Evolutionary conservation across 1,139 yeast species (phyloP).

Genomic region (Diutina mesorugosa): DNA sequence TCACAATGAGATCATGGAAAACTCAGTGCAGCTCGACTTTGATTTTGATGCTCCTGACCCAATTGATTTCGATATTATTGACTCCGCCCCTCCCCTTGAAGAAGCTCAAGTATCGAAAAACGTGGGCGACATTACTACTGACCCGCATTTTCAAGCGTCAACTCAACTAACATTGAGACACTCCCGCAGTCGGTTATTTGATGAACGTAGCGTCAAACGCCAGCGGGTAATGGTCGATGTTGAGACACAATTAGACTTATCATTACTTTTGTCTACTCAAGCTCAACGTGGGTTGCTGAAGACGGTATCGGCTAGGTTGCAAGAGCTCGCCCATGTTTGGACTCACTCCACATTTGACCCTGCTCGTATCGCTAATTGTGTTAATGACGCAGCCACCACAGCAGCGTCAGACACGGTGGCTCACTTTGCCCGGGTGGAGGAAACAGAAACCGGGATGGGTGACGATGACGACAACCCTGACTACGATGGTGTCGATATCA

Average conservation of each 20-base stretch:
- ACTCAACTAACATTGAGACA: neutral
- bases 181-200: neutral
- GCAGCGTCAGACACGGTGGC: neutral
- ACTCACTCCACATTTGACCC: neutral
- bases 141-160: neutral
- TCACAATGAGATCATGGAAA: neutral
- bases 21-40: neutral
- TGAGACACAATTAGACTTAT: neutral
- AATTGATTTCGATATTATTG: neutral
- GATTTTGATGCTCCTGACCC: neutral
- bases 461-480: neutral
- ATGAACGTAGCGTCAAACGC: neutral
- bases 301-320: neutral
- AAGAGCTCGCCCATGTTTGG: neutral
- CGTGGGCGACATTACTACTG: neutral
- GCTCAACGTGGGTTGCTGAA: neutral
- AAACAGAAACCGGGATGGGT: slow-evolving; percentile 1
- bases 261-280: neutral
- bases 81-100: neutral
- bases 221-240: neutral
- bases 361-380: neutral
- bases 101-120: neutral
- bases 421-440: neutral
- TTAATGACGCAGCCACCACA: neutral
- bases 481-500: neutral